Evolutionary conservation across 129 eudicot species (phyloP).

Genomic region (Flaveria robusta): DNA sequence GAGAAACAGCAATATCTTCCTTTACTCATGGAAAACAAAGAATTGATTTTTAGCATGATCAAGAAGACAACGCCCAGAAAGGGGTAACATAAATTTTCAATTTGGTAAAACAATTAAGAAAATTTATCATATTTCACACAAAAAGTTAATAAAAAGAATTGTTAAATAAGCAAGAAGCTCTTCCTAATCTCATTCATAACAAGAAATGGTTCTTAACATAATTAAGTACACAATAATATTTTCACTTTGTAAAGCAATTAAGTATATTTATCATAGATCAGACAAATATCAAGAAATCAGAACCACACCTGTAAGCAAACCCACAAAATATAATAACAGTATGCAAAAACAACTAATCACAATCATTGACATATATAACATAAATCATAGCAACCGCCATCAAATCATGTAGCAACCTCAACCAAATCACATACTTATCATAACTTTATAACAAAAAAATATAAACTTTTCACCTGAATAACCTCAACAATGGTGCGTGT

Average conservation of each 20-base stretch:
- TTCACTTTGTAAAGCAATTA: background rate
- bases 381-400: conserved; percentile 3
- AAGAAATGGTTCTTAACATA: background rate
- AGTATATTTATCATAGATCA: background rate
- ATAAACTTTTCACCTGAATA: conserved; percentile 63
- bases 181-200: background rate
- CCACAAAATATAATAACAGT: conserved; percentile 1
- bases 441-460: background rate
- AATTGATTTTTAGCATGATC: background rate
- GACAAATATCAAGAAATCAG: background rate
- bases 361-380: background rate
- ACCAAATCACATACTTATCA: conserved; percentile 17
- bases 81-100: background rate
- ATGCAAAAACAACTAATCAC: too few relatives aligned
- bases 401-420: background rate
- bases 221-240: background rate
- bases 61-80: background rate
- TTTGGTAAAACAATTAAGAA: background rate
- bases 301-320: background rate
- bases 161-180: background rate
- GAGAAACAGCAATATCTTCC: background rate
- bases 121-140: background rate
- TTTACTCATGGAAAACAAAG: background rate
- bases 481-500: conserved; percentile 78
- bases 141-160: background rate